Percentiles rank a stretch among this genome's conserved stretches.
Conservation (phyloP, 164 flowering plant species). For the Aristolochia fimbriata region DNA sequence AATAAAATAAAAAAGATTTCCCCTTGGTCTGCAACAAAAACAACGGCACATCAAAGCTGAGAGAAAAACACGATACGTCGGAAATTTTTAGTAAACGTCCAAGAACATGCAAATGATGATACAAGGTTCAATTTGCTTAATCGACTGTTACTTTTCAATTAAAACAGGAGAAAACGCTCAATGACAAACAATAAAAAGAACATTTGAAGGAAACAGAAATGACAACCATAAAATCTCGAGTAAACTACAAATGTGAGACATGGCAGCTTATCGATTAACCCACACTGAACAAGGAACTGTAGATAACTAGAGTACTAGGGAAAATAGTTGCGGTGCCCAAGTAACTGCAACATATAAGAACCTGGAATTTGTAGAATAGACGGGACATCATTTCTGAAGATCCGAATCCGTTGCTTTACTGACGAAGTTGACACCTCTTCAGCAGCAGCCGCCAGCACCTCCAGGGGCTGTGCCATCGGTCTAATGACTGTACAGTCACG, state of each 20-base stretch:
- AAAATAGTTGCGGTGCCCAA: not conserved
- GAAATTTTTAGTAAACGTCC: too few species aligned
- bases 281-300: not conserved
- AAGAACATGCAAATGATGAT: too few species aligned
- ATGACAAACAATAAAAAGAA: too few species aligned
- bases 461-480: slow-evolving; percentile 22
- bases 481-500: too few species aligned
- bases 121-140: too few species aligned
- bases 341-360: not conserved
- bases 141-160: too few species aligned
- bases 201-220: not conserved
- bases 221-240: not conserved
- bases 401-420: slow-evolving; percentile 42
- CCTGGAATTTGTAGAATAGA: slow-evolving; percentile 35
- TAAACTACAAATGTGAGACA: not conserved
- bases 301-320: not conserved
- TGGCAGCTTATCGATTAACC: not conserved
- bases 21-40: too few species aligned
- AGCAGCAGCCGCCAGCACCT: slow-evolving; percentile 32
- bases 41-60: too few species aligned
- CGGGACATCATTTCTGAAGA: slow-evolving; percentile 50
- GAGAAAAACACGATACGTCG: too few species aligned
- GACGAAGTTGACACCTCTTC: slow-evolving; percentile 48
- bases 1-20: too few species aligned
- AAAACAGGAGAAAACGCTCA: too few species aligned